Percentiles rank a stretch among this genome's conserved stretches.
phyloP scores from a whole-genome alignment of 108 stramenopile species.

The Fragilaria crotonensis region DNA sequence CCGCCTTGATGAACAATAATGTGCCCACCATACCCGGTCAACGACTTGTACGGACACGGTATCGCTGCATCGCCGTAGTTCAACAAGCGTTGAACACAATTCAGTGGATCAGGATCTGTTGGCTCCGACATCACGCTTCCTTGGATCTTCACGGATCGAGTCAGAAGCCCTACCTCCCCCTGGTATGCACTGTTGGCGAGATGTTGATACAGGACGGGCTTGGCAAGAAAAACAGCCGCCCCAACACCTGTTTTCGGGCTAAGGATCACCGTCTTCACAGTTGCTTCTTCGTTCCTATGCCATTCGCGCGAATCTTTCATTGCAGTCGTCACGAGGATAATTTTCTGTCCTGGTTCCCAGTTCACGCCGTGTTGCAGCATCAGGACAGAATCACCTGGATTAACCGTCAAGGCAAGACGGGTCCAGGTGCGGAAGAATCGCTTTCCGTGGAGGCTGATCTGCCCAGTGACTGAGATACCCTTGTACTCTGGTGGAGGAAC shows the following conservation, averaged over 20 bases:
- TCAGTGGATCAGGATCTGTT: constrained; percentile 23
- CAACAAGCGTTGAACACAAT: constrained; percentile 2
- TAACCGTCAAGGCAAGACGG: constrained; percentile 23
- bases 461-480: constrained; percentile 27
- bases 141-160: constrained; percentile 35
- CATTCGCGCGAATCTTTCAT: constrained; percentile 20
- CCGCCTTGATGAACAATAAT: constrained; percentile 20
- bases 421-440: constrained; percentile 28
- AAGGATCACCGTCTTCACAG: no score
- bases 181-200: constrained; percentile 36
- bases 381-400: constrained; percentile 12
- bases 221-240: constrained; percentile 13
- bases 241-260: no score
- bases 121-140: constrained; percentile 28
- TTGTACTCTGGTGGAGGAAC: constrained; percentile 15
- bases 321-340: constrained; percentile 27
- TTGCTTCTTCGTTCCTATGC: constrained; percentile 23
- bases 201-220: constrained; percentile 25
- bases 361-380: constrained; percentile 29
- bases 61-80: background rate
- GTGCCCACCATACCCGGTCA: constrained; percentile 44
- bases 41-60: constrained; percentile 17
- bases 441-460: no score
- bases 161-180: constrained; percentile 39
- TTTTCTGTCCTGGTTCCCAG: constrained; percentile 28